Conservation (phyloP, 257 asterid species). For the Gynochthodes officinalis region DNA sequence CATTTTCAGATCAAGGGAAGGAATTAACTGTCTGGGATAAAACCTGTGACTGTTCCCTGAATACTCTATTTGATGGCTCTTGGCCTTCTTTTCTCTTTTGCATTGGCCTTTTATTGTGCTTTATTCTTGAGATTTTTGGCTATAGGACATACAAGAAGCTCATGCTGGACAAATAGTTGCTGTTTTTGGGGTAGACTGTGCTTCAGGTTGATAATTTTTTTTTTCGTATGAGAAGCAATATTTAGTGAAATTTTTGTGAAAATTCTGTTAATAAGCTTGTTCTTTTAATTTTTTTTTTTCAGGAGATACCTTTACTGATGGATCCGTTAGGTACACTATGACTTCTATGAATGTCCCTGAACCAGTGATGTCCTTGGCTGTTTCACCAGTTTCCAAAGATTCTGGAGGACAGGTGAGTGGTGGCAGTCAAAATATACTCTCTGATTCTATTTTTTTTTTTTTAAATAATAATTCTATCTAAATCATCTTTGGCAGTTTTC, state of each 20-base stretch:
- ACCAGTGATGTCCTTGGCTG: constrained; percentile 99
- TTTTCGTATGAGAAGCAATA: not conserved
- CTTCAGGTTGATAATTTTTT: constrained; percentile 58
- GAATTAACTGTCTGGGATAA: not conserved
- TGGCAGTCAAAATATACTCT: constrained; percentile 9
- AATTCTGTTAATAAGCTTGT: not conserved
- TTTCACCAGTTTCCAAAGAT: constrained; percentile 91
- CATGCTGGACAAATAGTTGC: constrained; percentile 99
- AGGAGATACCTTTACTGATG: constrained; percentile 99
- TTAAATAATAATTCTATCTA: not conserved
- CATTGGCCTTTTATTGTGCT: constrained; percentile 4
- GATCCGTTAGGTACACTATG: constrained; percentile 93
- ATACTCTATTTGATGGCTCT: not conserved
- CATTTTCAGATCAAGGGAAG: not conserved
- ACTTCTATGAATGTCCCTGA: constrained; percentile 99
- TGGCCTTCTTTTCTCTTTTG: not conserved
- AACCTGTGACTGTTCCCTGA: not conserved
- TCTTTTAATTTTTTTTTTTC: constrained; percentile 29
- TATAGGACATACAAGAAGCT: constrained; percentile 96
- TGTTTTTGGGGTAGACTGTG: constrained; percentile 97
- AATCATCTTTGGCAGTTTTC: constrained; percentile 68
- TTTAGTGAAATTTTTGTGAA: not conserved
- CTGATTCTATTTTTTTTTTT: constrained; percentile 11
- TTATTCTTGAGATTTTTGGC: constrained; percentile 7
- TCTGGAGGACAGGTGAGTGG: constrained; percentile 91